Base-by-base conservation (phyloP, 1,284 basidiomycete genomes). In the Garcileccinum viscosum region DNA sequence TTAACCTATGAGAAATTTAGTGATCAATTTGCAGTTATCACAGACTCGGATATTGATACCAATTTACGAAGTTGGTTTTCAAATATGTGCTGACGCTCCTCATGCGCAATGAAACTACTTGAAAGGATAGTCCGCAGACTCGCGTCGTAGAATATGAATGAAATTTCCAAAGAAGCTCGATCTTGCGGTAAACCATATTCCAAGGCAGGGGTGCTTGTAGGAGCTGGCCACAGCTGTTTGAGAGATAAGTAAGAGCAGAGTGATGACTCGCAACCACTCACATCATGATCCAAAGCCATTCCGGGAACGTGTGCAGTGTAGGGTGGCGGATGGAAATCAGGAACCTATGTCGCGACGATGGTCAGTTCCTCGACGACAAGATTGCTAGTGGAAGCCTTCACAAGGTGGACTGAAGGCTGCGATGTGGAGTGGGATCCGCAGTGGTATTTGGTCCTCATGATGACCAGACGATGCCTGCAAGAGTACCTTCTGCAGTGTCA, bases 11-110 rank as follows among this genome's bases (percentile, higher is more conserved):
- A 2, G 35, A 9, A 58, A 1, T 32, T 37, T 6, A n/a, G 11
- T 4, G n/a, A 27, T 3, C 14, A 22, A n/a, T n/a, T n/a, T n/a
- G 15, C 8, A 37, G 12, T n/a, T 1, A 9, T n/a, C n/a, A n/a
- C n/a, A 35, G 6, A 27, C 7, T 5, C 11, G n/a, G 6, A 30
- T 0, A 38, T 4, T 3, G 27, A 4, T 38, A 71, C 70, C 40
- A 70, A 24, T 56, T 53, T 60, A 19, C 17, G 56, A 24, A 71
- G 37, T 1, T 30, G 35, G 6, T 33, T 1, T 38, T 72, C 64
- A 24, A 71, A 64, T 38, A 32, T 22, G 19, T 17, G 38, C 24
- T 71, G 70, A 27, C 69, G 14, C 33, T 62, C 42, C 12, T 56
- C 59, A 8, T 7, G 33, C 0, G 15, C 22, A 2, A 67, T 59